Conservation (phyloP, 768 basidiomycete species). For the Lentinula detonsa region DNA sequence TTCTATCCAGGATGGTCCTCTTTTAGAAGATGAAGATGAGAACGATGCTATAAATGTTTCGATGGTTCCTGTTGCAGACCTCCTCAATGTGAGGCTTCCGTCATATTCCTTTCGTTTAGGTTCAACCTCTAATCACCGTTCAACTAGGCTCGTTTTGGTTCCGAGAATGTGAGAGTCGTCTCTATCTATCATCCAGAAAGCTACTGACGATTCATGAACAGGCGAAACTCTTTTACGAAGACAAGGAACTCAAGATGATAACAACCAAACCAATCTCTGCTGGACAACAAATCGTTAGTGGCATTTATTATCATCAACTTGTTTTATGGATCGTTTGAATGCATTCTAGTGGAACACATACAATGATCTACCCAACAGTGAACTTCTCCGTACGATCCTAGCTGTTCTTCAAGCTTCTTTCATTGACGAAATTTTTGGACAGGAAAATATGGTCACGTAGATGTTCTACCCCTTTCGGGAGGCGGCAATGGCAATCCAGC, state of each 20-base stretch:
- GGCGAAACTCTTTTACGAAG: conserved; percentile 85
- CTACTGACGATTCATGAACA: conserved; percentile 22
- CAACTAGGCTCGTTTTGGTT: conserved; percentile 57
- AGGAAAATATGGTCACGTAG: conserved; percentile 81
- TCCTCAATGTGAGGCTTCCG: conserved; percentile 53
- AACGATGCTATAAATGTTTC: conserved; percentile 60
- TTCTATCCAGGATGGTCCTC: conserved; percentile 10
- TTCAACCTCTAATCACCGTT: neutral
- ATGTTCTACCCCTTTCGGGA: conserved; percentile 52
- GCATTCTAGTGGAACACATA: conserved; percentile 85
- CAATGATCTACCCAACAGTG: conserved; percentile 87
- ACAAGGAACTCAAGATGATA: conserved; percentile 68
- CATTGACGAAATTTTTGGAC: neutral
- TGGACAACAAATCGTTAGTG: conserved; percentile 84
- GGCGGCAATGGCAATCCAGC: conserved; percentile 63
- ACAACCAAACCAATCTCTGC: conserved; percentile 65
- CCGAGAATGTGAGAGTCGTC: conserved; percentile 64
- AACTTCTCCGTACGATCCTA: conserved; percentile 61
- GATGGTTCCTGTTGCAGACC: conserved; percentile 96
- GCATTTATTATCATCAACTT: neutral
- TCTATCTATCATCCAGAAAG: neutral
- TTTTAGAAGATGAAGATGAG: conserved; percentile 29
- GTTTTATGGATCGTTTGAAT: neutral
- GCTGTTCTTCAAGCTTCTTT: neutral
- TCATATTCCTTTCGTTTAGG: neutral